phyloP scores from a whole-genome alignment of 257 asterid genomes.

The Prunella vulgaris region DNA sequence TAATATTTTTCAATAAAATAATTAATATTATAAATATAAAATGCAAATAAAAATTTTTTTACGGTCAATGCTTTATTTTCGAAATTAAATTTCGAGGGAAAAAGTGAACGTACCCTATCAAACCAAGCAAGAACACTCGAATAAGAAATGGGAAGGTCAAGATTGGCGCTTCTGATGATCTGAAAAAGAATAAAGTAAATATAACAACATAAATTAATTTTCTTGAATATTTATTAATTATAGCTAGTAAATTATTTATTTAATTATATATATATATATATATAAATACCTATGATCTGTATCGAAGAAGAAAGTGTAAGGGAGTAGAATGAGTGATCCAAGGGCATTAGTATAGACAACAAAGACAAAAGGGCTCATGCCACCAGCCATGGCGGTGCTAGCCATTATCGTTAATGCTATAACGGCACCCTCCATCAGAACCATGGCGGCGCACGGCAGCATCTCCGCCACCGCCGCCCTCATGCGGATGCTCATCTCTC shows the following conservation, averaged over 20 bases:
- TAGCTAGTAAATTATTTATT: background rate
- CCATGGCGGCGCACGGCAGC: constrained; percentile 57
- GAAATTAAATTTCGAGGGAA: background rate
- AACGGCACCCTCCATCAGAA: constrained; percentile 54
- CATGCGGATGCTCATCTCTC: constrained; percentile 20
- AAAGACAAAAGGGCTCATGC: constrained; percentile 71
- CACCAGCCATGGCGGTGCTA: constrained; percentile 62
- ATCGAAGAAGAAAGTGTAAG: constrained; percentile 32
- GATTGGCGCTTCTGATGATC: constrained; percentile 40
- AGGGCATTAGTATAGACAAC: constrained; percentile 73
- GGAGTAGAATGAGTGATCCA: constrained; percentile 52
- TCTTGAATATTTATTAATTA: no score
- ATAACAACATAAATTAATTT: background rate
- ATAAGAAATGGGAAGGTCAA: constrained; percentile 38
- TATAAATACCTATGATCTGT: constrained; percentile 30
- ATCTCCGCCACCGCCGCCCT: constrained; percentile 33
- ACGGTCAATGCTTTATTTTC: no score
- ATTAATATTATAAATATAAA: background rate
- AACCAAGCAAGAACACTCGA: constrained; percentile 58
- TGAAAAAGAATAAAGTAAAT: constrained; percentile 17
- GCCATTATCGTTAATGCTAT: constrained; percentile 63
- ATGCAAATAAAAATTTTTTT: no score
- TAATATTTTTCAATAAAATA: no score
- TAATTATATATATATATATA: background rate
- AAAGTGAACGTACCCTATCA: constrained; percentile 48